Conservation (phyloP, 441 rosid genomes). For the Metrosideros polymorpha region DNA sequence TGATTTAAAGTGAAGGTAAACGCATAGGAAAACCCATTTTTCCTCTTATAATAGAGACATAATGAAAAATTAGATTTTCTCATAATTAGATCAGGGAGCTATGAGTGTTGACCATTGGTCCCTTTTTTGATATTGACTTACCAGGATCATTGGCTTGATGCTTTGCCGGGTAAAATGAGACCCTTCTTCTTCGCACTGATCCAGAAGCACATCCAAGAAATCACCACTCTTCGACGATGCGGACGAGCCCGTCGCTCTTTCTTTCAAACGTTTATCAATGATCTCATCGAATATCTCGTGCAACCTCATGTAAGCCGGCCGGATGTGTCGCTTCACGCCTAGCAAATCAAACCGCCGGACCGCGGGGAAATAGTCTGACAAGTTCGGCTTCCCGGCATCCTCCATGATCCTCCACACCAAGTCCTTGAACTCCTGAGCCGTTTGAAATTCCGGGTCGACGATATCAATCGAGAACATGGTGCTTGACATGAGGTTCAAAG, state of each 20-base stretch:
- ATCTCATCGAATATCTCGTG: background rate
- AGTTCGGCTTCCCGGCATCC: constrained; percentile 6
- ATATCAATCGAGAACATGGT: constrained; percentile 4
- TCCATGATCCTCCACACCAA: constrained; percentile 3
- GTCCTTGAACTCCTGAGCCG: constrained; percentile 7
- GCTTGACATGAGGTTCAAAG: constrained; percentile 11
- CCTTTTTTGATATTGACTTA: background rate
- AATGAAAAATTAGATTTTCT: background rate
- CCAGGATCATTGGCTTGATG: background rate
- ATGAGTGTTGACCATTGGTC: too few species aligned
- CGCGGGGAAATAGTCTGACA: constrained; percentile 7
- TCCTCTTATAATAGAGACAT: background rate
- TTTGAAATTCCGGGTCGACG: background rate
- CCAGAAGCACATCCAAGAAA: constrained; percentile 12
- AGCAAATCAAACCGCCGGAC: background rate
- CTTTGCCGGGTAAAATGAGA: background rate
- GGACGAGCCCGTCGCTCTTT: background rate
- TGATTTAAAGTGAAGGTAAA: background rate
- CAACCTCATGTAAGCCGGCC: background rate
- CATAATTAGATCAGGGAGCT: background rate
- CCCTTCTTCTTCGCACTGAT: background rate
- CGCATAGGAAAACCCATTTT: background rate
- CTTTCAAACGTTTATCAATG: constrained; percentile 1
- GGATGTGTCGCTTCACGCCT: constrained; percentile 1
- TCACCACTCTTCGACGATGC: background rate